Base-by-base conservation (phyloP, 208 protist species). In the Spironucleus salmonicida region DNA sequence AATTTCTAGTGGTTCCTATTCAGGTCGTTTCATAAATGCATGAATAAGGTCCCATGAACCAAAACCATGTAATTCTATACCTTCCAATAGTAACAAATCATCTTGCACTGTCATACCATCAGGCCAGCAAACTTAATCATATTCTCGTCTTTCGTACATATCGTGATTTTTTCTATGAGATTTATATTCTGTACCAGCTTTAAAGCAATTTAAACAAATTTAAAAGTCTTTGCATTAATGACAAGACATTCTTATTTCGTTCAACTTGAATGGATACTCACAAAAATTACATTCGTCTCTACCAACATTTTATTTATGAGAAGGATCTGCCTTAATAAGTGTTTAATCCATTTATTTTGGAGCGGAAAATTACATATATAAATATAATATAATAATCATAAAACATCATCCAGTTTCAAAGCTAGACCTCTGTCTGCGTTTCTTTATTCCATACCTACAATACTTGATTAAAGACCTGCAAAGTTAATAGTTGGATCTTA, bases 21-120 rank as follows among this genome's bases (percentile, higher is more conserved):
- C 64, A 23, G 64, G 64, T 9, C 64, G 64, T 11, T 49, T n/a
- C 40, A 71, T 57, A 38, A 45, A 71, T 4, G 26, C 11, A 2
- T 71, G 2, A 27, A 71, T 71, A 9, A 15, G 30, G 9, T 71
- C 64, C 64, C 64, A 71, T 9, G 64, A 71, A 11, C 64, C 64
- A n/a, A 71, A 42, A 15, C 64, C 64, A n/a, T 26, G 4, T 11
- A 71, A 9, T 49, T 45, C 7, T 45, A 71, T 71, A 4, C 32
- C 64, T n/a, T 71, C 64, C 26, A 71, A 38, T 2, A 71, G 64
- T 35, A n/a, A n/a, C 34, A 71, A 38, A 49, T 71, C 64, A n/a
- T 71, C 64, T 11, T 19, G 2, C 11, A 71, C 4, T 42, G 64
- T 57, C 19, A n/a, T 45, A 15, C 64, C 64, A n/a, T 71, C 64